These are phyloP conservation scores for Coemansia umbellata DNA, from an alignment of 192 early-diverging fungal species.

Conservation along the genomic window DNA sequence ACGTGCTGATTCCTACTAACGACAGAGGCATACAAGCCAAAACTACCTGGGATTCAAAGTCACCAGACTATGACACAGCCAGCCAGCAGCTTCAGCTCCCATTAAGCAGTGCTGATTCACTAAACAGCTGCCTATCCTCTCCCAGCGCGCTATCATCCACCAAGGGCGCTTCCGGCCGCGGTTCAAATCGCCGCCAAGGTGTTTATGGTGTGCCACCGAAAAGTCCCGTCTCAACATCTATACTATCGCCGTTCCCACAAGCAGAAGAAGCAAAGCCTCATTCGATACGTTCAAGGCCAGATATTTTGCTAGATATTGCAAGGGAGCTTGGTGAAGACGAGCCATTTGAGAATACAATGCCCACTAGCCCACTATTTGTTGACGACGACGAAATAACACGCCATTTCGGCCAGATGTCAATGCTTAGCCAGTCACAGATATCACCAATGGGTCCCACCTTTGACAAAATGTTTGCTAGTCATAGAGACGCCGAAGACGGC, in stretches of 20 bases:
- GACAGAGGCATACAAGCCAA: background rate
- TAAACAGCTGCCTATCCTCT: constrained; percentile 8
- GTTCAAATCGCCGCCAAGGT: constrained; percentile 25
- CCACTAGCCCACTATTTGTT: constrained; percentile 27
- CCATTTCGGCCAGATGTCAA: constrained; percentile 28
- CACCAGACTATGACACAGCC: constrained; percentile 20
- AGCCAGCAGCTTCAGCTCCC: background rate
- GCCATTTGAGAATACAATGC: constrained; percentile 9
- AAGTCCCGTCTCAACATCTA: background rate
- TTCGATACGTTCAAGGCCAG: constrained; percentile 1
- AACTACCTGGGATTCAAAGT: constrained; percentile 33
- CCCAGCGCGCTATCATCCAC: background rate
- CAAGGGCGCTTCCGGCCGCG: background rate
- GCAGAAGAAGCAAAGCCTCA: constrained; percentile 5
- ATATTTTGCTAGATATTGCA: constrained; percentile 46
- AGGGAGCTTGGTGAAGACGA: constrained; percentile 47
- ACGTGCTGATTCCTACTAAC: constrained; percentile 26
- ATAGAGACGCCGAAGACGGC: background rate
- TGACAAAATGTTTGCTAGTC: constrained; percentile 5
- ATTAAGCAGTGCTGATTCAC: constrained; percentile 21
- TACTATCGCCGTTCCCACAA: background rate
- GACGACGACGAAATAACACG: constrained; percentile 35
- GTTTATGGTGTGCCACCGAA: constrained; percentile 34
- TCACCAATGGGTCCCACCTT: constrained; percentile 21
- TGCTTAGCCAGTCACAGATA: constrained; percentile 8